phyloP scores from a whole-genome alignment of 768 basidiomycete genomes.

The Neoboletus magnificus region DNA sequence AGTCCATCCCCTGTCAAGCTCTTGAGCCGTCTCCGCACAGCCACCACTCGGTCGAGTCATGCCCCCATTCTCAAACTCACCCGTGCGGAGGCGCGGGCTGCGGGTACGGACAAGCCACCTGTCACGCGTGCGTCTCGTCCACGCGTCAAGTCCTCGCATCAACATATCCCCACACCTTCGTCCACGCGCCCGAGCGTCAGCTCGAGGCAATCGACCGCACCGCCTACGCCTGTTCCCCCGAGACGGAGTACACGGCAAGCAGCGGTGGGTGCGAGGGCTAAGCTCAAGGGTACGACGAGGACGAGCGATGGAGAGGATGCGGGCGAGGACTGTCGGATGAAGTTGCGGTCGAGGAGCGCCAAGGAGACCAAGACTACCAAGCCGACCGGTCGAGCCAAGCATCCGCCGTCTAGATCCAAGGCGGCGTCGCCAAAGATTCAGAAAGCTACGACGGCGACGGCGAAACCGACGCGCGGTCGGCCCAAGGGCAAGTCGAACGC shows the following conservation, averaged over 20 bases:
- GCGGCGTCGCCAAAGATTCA: conserved; percentile 4
- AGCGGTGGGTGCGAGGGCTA: conserved; percentile 15
- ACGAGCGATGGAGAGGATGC: conserved; percentile 9
- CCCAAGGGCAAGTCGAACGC: conserved; percentile 13
- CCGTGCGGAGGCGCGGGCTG: conserved; percentile 15
- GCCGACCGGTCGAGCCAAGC: conserved; percentile 7
- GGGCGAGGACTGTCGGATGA: conserved; percentile 10
- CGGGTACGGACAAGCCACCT: background rate
- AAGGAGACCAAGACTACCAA: conserved; percentile 13
- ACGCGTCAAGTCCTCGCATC: conserved; percentile 16
- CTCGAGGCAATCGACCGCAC: conserved; percentile 11
- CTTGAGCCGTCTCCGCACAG: conserved; percentile 9
- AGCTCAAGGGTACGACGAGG: background rate
- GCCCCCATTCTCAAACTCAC: conserved; percentile 4
- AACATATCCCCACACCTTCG: conserved; percentile 25
- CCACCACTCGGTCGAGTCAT: background rate
- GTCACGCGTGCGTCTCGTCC: background rate
- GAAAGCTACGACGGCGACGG: background rate
- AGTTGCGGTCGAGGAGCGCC: conserved; percentile 14
- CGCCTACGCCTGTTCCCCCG: conserved; percentile 17
- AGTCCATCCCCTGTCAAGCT: conserved; percentile 33
- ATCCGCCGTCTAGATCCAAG: conserved; percentile 10
- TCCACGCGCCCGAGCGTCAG: conserved; percentile 13
- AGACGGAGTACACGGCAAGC: conserved; percentile 29
- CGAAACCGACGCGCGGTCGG: conserved; percentile 18